Base-by-base conservation (phyloP, 306 rosid species). In the Carpinus viminea region DNA sequence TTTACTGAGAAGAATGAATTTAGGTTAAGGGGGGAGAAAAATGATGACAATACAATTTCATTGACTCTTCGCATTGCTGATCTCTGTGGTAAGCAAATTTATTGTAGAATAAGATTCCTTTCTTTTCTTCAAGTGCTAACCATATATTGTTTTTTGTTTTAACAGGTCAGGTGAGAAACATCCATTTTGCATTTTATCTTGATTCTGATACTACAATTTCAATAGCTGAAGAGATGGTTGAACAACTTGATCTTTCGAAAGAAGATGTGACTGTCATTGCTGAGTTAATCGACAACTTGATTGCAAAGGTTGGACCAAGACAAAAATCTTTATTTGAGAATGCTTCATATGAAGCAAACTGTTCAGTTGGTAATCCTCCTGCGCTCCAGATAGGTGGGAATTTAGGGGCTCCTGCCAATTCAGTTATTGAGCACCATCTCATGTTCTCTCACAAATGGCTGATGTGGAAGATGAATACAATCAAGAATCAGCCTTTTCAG, bases 191-290 rank as follows among this genome's bases (percentile, higher is more conserved):
- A 60, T 93, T 95, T 83, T 95, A 85, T 81, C 86, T 86, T 4
- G 83, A 87, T 55, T 81, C 92, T 20, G 98, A 95, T 75, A 92
- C 98, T 31, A 87, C 90, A n/a, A 76, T 87, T 74, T 86, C 98
- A 75, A 85, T 94, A 78, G 93, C 97, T 73, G 87, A 81, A 83
- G 98, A 94, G 92, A 94, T 94, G 98, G 98, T 90, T 61, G 97
- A 91, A 78, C 88, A 89, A 55, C 92, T 94, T 72, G 92, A 78
- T 75, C 91, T 94, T 38, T 68, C 83, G 18, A 72, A 69, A 18
- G 95, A 86, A 73, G 91, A 94, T 43, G 89, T 88, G 43, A 61
- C 79, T 46, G 81, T 86, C 78, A 88, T 90, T 75, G 93, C 95
- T 6, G 93, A 89, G 88, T 82, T 94, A 68, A 84, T 94, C 34